Evolutionary conservation across 441 rosid species (phyloP), one percentile per base, ranked within the genome.

Genomic region (Aquilaria agallochum): DNA sequence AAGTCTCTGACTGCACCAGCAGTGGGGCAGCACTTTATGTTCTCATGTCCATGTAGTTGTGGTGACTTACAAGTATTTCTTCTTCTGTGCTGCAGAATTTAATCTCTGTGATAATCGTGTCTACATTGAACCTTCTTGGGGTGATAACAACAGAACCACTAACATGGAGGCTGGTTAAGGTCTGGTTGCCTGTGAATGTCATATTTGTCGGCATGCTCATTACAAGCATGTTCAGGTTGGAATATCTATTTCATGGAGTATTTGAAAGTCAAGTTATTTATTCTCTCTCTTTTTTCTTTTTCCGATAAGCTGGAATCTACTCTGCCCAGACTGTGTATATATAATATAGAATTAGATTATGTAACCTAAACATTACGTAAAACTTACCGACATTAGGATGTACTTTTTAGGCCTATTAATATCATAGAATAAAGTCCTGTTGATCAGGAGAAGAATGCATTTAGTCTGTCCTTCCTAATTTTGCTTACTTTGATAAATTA

Each of bases 191-290:
- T 2, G 99, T 95, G 69, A 95, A 95, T 66, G 78, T 84, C 65
- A 88, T 95, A 69, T 95, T 95, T 74, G 99, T 95, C 58, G 96
- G 99, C 56, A 95, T 95, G 99, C 99, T 95, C 45, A 55, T 95
- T 71, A 92, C 99, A 59, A 92, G 99, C 82, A 90, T 95, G 99
- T 95, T 92, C 77, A 92, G 99, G 99, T 95, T 85, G 52, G 81
- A 64, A 5, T 40, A 5, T 40, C 45, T 40, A 40, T 10, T 40
- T 40, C 45, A 40, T 40, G 9, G 9, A 5, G 9, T 4, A 40
- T 40, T 10, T 2, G 9, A 40, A 8, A 40, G 9, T 40, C 9
- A 40, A 40, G 9, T 10, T 40, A 40, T 40, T 40, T 40, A 10
- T 5, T 40, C 44, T 1, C 44, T 5, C n/a, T n/a, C n/a, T 5